Conservation (phyloP, 129 eudicot genomes). For the Arctium lappa region DNA sequence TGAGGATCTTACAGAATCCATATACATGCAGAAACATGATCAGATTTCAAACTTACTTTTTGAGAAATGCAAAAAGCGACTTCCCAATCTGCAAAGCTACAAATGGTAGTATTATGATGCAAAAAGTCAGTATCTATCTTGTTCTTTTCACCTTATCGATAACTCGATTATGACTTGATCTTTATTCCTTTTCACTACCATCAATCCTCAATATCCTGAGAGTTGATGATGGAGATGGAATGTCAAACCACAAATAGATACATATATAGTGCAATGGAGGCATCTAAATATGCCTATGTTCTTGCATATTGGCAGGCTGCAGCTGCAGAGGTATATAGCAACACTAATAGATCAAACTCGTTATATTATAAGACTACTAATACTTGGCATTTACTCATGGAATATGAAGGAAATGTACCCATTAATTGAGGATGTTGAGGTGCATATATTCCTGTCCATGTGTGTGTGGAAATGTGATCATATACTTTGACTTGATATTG, state of each 20-base stretch:
- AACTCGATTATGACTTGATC: background rate
- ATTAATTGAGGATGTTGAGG: too few relatives aligned
- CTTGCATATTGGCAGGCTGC: background rate
- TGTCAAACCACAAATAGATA: background rate
- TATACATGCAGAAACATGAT: background rate
- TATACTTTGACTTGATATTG: slow-evolving; percentile 10
- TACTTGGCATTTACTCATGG: too few relatives aligned
- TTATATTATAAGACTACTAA: background rate
- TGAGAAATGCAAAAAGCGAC: background rate
- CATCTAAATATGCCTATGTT: background rate
- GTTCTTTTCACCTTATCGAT: too few relatives aligned
- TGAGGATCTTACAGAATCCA: background rate
- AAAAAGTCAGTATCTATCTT: background rate
- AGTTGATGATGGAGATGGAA: background rate
- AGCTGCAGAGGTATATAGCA: background rate
- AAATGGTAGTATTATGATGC: background rate
- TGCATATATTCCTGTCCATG: too few relatives aligned
- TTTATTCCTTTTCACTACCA: background rate
- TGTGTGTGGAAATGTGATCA: slow-evolving; percentile 1
- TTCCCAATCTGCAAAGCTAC: background rate
- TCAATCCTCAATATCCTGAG: background rate
- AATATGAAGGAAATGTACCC: too few relatives aligned
- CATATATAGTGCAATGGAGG: background rate
- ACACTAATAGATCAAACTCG: background rate
- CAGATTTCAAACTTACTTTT: background rate